Evolutionary conservation across 495 filamentous ascomycete species (phyloP).

Genomic region (Hyaloscypha variabilis): DNA sequence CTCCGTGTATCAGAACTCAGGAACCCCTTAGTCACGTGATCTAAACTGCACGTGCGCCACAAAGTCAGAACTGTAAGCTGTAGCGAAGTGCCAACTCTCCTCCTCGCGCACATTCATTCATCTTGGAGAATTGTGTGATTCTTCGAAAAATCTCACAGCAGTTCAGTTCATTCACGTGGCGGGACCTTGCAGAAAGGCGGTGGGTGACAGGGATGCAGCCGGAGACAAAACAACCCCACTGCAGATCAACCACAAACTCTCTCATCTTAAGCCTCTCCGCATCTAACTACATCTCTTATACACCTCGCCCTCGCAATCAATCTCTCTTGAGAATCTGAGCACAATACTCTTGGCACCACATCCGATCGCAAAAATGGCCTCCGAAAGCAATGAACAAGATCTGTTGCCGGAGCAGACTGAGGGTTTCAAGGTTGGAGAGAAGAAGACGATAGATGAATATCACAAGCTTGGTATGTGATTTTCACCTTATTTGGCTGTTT

Average conservation of each 20-base stretch:
- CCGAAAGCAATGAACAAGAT: constrained; percentile 73
- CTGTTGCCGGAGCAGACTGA: constrained; percentile 82
- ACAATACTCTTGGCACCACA: constrained; percentile 3
- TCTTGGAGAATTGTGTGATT: too few species aligned
- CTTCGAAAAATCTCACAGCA: neutral
- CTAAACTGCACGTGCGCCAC: neutral
- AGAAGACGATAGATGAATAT: constrained; percentile 95
- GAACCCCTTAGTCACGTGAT: neutral
- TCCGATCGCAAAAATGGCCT: constrained; percentile 59
- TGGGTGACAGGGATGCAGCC: constrained; percentile 17
- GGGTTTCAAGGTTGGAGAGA: constrained; percentile 97
- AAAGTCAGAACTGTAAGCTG: neutral
- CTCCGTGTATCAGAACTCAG: neutral
- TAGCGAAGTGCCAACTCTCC: neutral
- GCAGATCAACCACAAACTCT: neutral
- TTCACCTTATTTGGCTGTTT: constrained; percentile 3
- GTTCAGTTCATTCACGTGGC: constrained; percentile 1
- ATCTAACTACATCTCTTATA: constrained; percentile 8
- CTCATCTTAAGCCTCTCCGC: constrained; percentile 2
- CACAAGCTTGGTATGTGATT: constrained; percentile 76
- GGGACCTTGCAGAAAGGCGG: constrained; percentile 12
- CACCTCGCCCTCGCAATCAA: neutral
- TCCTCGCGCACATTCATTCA: too few species aligned
- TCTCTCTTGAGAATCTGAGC: neutral
- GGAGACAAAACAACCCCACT: constrained; percentile 14